Percentiles rank a stretch among this genome's conserved stretches.
Conservation (phyloP, 345 rosid genomes). For the Brassica carinata region DNA sequence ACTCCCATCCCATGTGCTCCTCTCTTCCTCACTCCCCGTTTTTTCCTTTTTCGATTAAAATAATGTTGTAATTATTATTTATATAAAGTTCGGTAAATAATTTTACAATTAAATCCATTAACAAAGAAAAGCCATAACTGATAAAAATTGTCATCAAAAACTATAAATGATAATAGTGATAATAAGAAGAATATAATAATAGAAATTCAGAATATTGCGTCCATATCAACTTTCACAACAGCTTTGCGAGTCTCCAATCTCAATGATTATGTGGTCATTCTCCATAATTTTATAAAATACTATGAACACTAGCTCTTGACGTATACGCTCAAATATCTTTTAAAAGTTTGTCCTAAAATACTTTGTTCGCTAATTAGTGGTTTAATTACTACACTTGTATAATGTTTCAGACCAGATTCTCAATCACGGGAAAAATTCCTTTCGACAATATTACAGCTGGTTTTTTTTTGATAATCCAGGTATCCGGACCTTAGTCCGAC, state of each 20-base stretch:
- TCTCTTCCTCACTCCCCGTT: too few relatives aligned
- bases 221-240: conserved; percentile 10
- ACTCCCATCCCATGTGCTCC: too few relatives aligned
- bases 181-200: not conserved
- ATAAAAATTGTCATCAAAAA: too few relatives aligned
- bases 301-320: conserved; percentile 22
- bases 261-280: conserved; percentile 32
- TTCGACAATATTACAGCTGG: not conserved
- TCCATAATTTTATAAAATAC: conserved; percentile 1
- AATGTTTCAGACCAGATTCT: conserved; percentile 12
- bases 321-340: not conserved
- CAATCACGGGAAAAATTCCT: conserved; percentile 27
- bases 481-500: too few relatives aligned
- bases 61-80: too few relatives aligned
- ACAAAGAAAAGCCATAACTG: too few relatives aligned
- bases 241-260: conserved; percentile 12
- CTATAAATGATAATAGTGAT: too few relatives aligned
- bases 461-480: too few relatives aligned
- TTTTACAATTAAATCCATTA: too few relatives aligned
- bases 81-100: too few relatives aligned
- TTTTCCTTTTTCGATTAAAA: too few relatives aligned
- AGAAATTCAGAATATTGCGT: conserved; percentile 19
- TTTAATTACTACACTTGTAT: not conserved
- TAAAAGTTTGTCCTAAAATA: not conserved
- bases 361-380: conserved; percentile 11